phyloP scores from a whole-genome alignment of 768 basidiomycete species.

The Termitomyces titanicus region DNA sequence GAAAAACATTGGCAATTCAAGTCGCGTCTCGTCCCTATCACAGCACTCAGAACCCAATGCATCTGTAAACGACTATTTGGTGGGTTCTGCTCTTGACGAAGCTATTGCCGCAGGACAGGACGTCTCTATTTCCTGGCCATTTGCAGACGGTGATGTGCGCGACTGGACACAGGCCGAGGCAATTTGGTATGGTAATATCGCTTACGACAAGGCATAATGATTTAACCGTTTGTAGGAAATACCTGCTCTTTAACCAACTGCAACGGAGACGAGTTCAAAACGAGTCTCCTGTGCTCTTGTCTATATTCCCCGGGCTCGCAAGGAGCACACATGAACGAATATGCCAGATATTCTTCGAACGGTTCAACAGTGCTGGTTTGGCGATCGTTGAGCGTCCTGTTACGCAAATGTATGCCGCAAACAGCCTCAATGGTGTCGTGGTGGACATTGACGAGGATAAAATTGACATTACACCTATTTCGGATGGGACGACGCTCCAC shows the following conservation, averaged over 20 bases:
- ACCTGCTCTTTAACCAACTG: slow-evolving; percentile 72
- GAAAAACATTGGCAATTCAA: slow-evolving; percentile 35
- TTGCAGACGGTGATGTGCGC: slow-evolving; percentile 64
- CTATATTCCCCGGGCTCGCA: slow-evolving; percentile 62
- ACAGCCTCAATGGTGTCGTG: slow-evolving; percentile 67
- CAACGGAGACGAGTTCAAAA: slow-evolving; percentile 80
- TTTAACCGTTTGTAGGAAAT: slow-evolving; percentile 55
- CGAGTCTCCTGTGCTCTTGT: slow-evolving; percentile 81
- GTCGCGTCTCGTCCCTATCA: slow-evolving; percentile 44
- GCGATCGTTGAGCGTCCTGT: slow-evolving; percentile 80
- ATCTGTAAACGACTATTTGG: slow-evolving; percentile 75
- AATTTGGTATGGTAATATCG: slow-evolving; percentile 60
- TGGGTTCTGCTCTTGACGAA: slow-evolving; percentile 77
- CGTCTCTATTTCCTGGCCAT: slow-evolving; percentile 77
- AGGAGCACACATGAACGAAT: slow-evolving; percentile 66
- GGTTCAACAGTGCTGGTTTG: slow-evolving; percentile 85
- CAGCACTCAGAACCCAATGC: slow-evolving; percentile 40
- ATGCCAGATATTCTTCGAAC: slow-evolving; percentile 87
- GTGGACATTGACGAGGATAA: slow-evolving; percentile 77
- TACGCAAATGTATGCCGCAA: slow-evolving; percentile 78
- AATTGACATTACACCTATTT: slow-evolving; percentile 76
- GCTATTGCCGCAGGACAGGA: slow-evolving; percentile 74
- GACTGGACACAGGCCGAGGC: slow-evolving; percentile 89
- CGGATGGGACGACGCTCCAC: slow-evolving; percentile 65
- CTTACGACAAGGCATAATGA: background rate